Evolutionary conservation across 163 green algal genomes (phyloP), one percentile per base, ranked within the genome.

Genomic region (Scenedesmus sp.): DNA sequence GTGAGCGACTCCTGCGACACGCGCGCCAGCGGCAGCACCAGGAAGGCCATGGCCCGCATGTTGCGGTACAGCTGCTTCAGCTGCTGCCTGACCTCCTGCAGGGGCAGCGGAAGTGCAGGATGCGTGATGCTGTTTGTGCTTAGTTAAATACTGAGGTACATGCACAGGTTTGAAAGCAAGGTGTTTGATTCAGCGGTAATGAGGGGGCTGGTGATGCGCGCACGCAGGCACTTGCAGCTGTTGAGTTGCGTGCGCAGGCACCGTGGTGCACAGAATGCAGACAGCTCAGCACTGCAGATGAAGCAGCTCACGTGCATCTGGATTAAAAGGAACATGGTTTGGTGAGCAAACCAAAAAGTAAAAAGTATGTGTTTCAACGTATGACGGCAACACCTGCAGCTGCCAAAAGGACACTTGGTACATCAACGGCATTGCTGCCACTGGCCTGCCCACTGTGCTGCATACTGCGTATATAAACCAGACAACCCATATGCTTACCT

Each of bases 1-100:
- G 93, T 94, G 0, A 96, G 93, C 0, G 92, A 95, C 89, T 96
- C 94, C n/a, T 91, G 89, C 0, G 85, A 83, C 1, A 91, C 93
- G 5, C 89, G 89, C 30, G 94, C 94, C 30, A 96, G 87, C 0
- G 94, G 94, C 91, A 94, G 91, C 46, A 92, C 93, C 40, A 95
- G 81, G 15, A 95, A 88, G 0, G 92, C 92, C 90, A 92, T 92
- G n/a, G 92, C 40, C 42, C 91, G 89, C 46, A 89, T 68, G 43
- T 88, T 84, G 42, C 44, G 20, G 30, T 86, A 78, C 59, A 94
- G 72, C 80, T 92, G n/a, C 9, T 59, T 26, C 79, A 94, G 83
- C 86, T 95, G 93, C 84, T 89, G 81, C 81, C 88, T 84, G 24
- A 91, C 30, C 26, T 91, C 92, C 92, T 94, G 87, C 2, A 37